Percentiles rank a stretch among this genome's conserved stretches.
These are phyloP conservation scores for Botrytis byssoidea DNA, from an alignment of 2,329 filamentous ascomycete species.

Conservation along the genomic window DNA sequence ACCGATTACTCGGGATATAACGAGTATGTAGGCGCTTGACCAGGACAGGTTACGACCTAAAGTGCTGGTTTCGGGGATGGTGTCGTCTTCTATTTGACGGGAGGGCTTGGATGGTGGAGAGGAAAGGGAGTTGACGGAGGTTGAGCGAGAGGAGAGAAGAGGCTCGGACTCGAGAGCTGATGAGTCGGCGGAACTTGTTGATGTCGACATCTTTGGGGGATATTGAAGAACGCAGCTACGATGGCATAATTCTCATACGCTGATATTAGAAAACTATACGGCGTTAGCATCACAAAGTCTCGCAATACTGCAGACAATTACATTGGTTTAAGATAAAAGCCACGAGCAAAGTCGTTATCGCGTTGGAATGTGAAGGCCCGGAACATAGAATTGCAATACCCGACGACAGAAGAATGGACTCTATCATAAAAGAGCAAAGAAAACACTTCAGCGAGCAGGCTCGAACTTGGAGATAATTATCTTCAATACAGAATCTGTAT, in stretches of 20 bases:
- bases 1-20: conserved; percentile 36
- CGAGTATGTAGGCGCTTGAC: conserved; percentile 35
- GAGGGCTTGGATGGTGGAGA: conserved; percentile 20
- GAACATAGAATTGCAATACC: not conserved
- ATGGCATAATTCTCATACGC: not conserved
- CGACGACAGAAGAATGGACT: not conserved
- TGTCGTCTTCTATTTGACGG: conserved; percentile 49
- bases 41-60: conserved; percentile 48
- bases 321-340: not conserved
- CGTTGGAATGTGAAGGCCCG: not conserved
- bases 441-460: not conserved
- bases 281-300: not conserved
- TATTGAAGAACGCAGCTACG: not conserved
- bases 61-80: conserved; percentile 57
- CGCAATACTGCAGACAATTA: not conserved
- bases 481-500: not conserved
- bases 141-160: conserved; percentile 25
- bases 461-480: not conserved
- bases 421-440: not conserved
- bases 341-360: not conserved
- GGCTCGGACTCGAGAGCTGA: conserved; percentile 19
- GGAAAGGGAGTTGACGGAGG: conserved; percentile 15
- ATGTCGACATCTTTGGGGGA: not conserved
- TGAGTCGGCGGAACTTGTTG: not conserved
- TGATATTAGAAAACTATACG: not conserved